A percentile compares a stretch with the other conserved stretches of the same genome.
Evolutionary conservation across 495 filamentous ascomycete genomes (phyloP).

Genomic region (Pyronema domesticum): DNA sequence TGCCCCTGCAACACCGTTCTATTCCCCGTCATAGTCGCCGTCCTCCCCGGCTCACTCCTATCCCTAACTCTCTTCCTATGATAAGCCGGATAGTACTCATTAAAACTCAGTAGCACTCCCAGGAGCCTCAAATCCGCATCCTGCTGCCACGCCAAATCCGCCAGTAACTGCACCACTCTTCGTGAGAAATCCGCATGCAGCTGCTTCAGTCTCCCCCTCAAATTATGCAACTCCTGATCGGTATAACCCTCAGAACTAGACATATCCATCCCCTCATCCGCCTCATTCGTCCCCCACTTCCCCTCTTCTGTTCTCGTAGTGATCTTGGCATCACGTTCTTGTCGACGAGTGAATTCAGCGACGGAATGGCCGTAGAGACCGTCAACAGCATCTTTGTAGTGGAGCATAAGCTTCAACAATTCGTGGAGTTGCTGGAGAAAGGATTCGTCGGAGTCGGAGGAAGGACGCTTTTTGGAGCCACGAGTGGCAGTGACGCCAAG

Average conservation of each 20-base stretch:
- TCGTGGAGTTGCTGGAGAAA: slow-evolving; percentile 85
- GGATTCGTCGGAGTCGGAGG: slow-evolving; percentile 30
- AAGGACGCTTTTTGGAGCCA: slow-evolving; percentile 26
- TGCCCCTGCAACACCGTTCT: too few relatives aligned
- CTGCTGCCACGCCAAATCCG: slow-evolving; percentile 79
- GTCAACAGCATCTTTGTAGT: slow-evolving; percentile 84
- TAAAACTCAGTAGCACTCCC: slow-evolving; percentile 96
- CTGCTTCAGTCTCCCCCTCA: slow-evolving; percentile 50
- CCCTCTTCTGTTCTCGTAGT: slow-evolving; percentile 43
- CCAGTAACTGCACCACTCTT: slow-evolving; percentile 61
- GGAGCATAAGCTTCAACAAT: slow-evolving; percentile 83
- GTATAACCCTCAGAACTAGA: background rate
- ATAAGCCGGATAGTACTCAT: slow-evolving; percentile 42
- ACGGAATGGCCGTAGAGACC: slow-evolving; percentile 87
- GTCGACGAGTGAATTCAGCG: slow-evolving; percentile 76
- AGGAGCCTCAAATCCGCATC: slow-evolving; percentile 93
- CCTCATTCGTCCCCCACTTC: slow-evolving; percentile 47
- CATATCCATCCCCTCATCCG: slow-evolving; percentile 35
- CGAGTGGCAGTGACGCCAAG: slow-evolving; percentile 47
- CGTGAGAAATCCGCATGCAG: slow-evolving; percentile 57
- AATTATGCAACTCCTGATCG: slow-evolving; percentile 44
- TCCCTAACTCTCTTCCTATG: slow-evolving; percentile 11
- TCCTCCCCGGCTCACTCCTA: too few relatives aligned
- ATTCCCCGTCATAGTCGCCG: too few relatives aligned
- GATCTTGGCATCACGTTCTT: slow-evolving; percentile 62